These are phyloP conservation scores for Escovopsis sp. DNA, from an alignment of 2,329 filamentous ascomycete genomes.

Conservation along the genomic window DNA sequence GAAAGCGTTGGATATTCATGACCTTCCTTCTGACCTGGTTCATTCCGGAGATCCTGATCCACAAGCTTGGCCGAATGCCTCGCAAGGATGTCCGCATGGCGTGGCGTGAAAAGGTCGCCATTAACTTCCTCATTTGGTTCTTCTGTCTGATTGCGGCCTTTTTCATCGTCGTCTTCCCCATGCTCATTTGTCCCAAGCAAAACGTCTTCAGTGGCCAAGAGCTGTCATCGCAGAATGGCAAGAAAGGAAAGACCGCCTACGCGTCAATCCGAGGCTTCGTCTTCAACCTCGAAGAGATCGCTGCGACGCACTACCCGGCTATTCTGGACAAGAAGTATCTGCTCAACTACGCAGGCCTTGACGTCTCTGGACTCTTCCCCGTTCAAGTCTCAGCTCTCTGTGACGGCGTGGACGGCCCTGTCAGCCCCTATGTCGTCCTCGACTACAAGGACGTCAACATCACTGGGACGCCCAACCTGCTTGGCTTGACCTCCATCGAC, in stretches of 20 bases:
- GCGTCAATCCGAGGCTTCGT: constrained; percentile 79
- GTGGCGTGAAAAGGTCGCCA: constrained; percentile 94
- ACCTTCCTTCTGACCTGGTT: constrained; percentile 78
- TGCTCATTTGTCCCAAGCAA: constrained; percentile 80
- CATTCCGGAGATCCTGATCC: constrained; percentile 72
- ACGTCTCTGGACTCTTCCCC: constrained; percentile 82
- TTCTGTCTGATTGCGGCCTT: constrained; percentile 66
- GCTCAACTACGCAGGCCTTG: constrained; percentile 69
- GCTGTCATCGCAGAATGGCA: constrained; percentile 58
- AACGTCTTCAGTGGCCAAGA: constrained; percentile 72
- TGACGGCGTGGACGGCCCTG: constrained; percentile 51
- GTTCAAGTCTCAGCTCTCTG: constrained; percentile 90
- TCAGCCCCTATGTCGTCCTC: constrained; percentile 61
- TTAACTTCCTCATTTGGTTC: constrained; percentile 95
- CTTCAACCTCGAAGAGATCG: constrained; percentile 64
- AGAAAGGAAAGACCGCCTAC: constrained; percentile 48
- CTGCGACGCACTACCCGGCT: constrained; percentile 57
- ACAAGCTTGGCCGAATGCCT: constrained; percentile 65
- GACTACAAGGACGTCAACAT: constrained; percentile 71
- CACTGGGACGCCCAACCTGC: constrained; percentile 48
- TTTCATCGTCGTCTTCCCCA: constrained; percentile 79
- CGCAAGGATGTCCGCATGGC: constrained; percentile 85
- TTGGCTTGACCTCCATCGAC: constrained; percentile 49
- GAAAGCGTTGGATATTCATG: constrained; percentile 80
- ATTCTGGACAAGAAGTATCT: constrained; percentile 45